Percentiles rank a stretch among this genome's conserved stretches.
phyloP scores from a whole-genome alignment of 2,329 filamentous ascomycete genomes.

The Penicillium sp. region DNA sequence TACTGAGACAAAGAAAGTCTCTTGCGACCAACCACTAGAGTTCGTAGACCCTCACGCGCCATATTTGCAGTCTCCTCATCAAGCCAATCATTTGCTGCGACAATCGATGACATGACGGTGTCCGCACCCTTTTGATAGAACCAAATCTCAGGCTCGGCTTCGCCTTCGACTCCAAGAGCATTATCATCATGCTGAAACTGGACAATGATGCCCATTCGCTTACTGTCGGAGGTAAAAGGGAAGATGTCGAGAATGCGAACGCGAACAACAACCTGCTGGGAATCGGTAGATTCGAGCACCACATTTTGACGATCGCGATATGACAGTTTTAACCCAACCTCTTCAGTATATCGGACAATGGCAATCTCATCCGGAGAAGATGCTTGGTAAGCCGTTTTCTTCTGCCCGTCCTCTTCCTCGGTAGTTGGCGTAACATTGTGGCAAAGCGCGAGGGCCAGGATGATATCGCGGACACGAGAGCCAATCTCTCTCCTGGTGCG shows the following conservation, averaged over 20 bases:
- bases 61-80: conserved; percentile 99
- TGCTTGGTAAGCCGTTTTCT: conserved; percentile 83
- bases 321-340: conserved; percentile 76
- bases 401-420: conserved; percentile 73
- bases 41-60: conserved; percentile 92
- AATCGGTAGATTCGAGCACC: conserved; percentile 70
- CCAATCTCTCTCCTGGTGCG: conserved; percentile 90
- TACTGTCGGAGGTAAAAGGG: conserved; percentile 95
- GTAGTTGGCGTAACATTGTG: conserved; percentile 94
- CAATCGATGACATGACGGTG: conserved; percentile 95
- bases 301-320: conserved; percentile 86
- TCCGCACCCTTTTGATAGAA: conserved; percentile 99
- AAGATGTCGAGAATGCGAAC: conserved; percentile 91
- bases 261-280: conserved; percentile 68
- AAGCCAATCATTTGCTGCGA: conserved; percentile 94
- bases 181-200: conserved; percentile 65
- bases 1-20: conserved; percentile 74
- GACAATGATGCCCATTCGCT: conserved; percentile 95
- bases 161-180: conserved; percentile 42
- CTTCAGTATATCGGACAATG: conserved; percentile 92
- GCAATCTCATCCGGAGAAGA: conserved; percentile 98
- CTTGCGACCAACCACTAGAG: conserved; percentile 90
- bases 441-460: conserved; percentile 85
- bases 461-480: conserved; percentile 83
- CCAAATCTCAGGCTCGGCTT: conserved; percentile 75